These are phyloP conservation scores for Paraleonurus japonicus DNA, from an alignment of 257 asterid species.

Conservation along the genomic window DNA sequence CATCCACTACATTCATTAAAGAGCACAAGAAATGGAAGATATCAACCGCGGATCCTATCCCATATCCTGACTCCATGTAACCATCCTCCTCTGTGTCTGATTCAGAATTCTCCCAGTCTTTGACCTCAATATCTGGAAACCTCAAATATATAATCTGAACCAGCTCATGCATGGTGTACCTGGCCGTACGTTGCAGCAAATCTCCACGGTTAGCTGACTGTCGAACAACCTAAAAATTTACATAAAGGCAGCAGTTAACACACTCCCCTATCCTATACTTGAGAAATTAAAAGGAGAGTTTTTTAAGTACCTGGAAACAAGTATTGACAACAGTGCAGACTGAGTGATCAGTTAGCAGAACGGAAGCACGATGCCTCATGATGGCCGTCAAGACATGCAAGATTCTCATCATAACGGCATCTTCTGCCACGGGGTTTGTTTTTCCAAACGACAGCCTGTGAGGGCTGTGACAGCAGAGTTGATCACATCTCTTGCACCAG, in stretches of 20 bases:
- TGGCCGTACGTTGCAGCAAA: constrained; percentile 77
- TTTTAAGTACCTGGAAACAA: constrained; percentile 63
- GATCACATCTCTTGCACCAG: constrained; percentile 60
- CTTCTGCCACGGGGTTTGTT: constrained; percentile 67
- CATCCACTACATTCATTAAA: constrained; percentile 71
- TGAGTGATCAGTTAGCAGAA: constrained; percentile 68
- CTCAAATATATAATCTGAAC: constrained; percentile 66
- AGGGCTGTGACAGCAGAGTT: constrained; percentile 54
- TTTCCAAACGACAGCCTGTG: constrained; percentile 73
- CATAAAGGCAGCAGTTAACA: too few relatives aligned
- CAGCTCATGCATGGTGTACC: constrained; percentile 84
- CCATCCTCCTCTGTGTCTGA: constrained; percentile 89
- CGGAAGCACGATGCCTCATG: constrained; percentile 67
- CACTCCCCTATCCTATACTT: neutral
- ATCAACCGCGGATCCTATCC: constrained; percentile 75
- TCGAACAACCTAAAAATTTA: constrained; percentile 66
- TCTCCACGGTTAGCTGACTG: constrained; percentile 72
- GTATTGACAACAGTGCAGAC: constrained; percentile 83
- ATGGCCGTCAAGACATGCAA: constrained; percentile 62
- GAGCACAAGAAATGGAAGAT: constrained; percentile 92
- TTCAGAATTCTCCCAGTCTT: constrained; percentile 78
- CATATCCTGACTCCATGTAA: constrained; percentile 65
- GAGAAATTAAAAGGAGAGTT: neutral
- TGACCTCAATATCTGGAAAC: constrained; percentile 72
- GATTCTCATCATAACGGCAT: constrained; percentile 81